Percentiles rank a stretch among this genome's conserved stretches.
Evolutionary conservation across 202 grass and related monocot genomes (phyloP).

Genomic region (Bolboschoenoplectus hybrid): DNA sequence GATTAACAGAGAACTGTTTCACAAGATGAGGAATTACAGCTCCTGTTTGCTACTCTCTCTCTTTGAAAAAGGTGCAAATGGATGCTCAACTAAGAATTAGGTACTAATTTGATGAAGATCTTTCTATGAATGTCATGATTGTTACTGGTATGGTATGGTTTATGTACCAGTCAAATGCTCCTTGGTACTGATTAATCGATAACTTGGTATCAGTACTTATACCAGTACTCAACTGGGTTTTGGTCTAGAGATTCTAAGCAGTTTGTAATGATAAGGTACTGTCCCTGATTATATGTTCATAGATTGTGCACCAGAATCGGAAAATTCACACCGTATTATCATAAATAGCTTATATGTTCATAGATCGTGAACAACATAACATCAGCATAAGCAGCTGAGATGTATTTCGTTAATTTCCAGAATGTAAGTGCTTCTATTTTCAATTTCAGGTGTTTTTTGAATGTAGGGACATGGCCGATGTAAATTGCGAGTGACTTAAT

Average conservation of each 20-base stretch:
- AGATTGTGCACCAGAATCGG: neutral
- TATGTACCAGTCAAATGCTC: neutral
- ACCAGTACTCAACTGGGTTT: neutral
- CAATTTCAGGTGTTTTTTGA: neutral
- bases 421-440: neutral
- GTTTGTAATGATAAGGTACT: neutral
- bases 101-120: neutral
- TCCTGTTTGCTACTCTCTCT: constrained; percentile 28
- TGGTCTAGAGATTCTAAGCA: neutral
- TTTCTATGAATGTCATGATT: neutral
- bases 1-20: constrained; percentile 3
- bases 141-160: neutral
- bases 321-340: neutral
- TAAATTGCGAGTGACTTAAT: neutral
- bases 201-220: neutral
- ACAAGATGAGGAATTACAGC: constrained; percentile 14
- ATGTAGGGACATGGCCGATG: neutral
- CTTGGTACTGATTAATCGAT: neutral
- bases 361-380: neutral
- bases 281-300: no score
- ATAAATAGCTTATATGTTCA: neutral
- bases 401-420: neutral
- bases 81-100: neutral
- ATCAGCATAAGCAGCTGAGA: neutral
- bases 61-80: neutral